Conservation (phyloP, 2,329 filamentous ascomycete species). For the Ophiostoma ulmi region DNA sequence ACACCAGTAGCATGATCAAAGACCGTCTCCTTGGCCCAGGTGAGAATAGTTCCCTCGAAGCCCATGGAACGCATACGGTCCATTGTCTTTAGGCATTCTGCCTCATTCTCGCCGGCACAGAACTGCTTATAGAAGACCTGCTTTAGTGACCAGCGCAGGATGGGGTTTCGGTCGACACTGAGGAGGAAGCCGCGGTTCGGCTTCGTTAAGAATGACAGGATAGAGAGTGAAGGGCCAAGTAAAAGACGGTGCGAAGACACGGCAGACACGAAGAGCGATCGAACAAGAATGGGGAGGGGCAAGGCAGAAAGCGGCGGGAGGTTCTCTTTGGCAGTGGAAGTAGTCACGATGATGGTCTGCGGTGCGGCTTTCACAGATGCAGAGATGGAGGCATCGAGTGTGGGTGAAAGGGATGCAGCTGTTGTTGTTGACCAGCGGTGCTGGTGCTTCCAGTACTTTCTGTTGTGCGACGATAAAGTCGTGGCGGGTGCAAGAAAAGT, state of each 20-base stretch:
- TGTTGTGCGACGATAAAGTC: not conserved
- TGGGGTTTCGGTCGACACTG: conserved; percentile 11
- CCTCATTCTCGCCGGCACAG: conserved; percentile 14
- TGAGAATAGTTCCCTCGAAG: conserved; percentile 10
- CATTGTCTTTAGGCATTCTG: not conserved
- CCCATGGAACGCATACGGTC: conserved; percentile 6
- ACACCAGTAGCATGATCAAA: not conserved
- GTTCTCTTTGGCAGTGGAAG: not conserved
- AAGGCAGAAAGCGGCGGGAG: not conserved
- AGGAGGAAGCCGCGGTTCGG: not conserved
- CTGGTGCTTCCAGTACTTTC: not conserved
- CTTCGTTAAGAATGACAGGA: not conserved
- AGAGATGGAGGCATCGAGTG: not conserved
- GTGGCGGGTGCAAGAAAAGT: not conserved
- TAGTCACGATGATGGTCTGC: not conserved
- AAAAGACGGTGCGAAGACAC: conserved; percentile 6
- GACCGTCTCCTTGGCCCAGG: conserved; percentile 12
- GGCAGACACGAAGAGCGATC: not conserved
- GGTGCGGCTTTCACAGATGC: not conserved
- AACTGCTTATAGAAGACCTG: conserved; percentile 13
- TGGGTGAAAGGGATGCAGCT: not conserved
- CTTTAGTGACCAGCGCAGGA: conserved; percentile 1
- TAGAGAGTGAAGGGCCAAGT: not conserved
- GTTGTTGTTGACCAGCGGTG: not conserved
- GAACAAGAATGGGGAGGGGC: conserved; percentile 1